phyloP scores from a whole-genome alignment of 495 filamentous ascomycete genomes.

The Aspergillus nanangensis region DNA sequence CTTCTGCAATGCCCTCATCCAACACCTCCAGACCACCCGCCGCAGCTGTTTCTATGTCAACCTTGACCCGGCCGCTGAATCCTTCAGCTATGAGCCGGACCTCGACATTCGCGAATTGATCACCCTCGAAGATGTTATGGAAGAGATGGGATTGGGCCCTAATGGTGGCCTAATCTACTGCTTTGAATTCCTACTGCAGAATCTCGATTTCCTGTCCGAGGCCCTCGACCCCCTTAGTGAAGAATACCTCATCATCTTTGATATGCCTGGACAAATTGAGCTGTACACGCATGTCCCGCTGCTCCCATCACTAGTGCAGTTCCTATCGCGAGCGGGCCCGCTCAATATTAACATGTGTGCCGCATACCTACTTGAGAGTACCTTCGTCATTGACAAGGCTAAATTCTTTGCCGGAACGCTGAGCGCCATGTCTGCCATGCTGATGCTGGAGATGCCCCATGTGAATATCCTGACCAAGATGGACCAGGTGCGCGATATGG shows the following conservation, averaged over 20 bases:
- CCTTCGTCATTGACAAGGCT: slow-evolving; percentile 88
- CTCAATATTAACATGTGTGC: slow-evolving; percentile 89
- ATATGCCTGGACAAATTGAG: slow-evolving; percentile 98
- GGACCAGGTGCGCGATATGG: slow-evolving; percentile 84
- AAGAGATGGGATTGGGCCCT: slow-evolving; percentile 87
- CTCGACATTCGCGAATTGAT: slow-evolving; percentile 97
- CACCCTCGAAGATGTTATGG: slow-evolving; percentile 96
- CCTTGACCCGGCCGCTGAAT: slow-evolving; percentile 92
- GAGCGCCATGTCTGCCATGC: slow-evolving; percentile 96
- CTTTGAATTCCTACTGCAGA: slow-evolving; percentile 91
- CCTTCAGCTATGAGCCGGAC: slow-evolving; percentile 86
- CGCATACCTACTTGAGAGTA: slow-evolving; percentile 92
- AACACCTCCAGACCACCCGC: slow-evolving; percentile 81
- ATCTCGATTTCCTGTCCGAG: slow-evolving; percentile 91
- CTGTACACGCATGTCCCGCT: slow-evolving; percentile 97
- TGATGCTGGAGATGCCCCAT: slow-evolving; percentile 95
- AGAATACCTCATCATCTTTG: slow-evolving; percentile 93
- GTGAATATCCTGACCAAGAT: slow-evolving; percentile 95
- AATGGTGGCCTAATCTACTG: slow-evolving; percentile 98
- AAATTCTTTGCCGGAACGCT: slow-evolving; percentile 97
- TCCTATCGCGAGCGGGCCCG: slow-evolving; percentile 71
- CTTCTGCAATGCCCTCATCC: slow-evolving; percentile 89
- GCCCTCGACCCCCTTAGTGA: slow-evolving; percentile 82
- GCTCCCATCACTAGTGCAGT: slow-evolving; percentile 76
- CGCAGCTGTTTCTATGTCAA: slow-evolving; percentile 96